phyloP scores from a whole-genome alignment of 345 rosid species.

The Pistacia integerrima region DNA sequence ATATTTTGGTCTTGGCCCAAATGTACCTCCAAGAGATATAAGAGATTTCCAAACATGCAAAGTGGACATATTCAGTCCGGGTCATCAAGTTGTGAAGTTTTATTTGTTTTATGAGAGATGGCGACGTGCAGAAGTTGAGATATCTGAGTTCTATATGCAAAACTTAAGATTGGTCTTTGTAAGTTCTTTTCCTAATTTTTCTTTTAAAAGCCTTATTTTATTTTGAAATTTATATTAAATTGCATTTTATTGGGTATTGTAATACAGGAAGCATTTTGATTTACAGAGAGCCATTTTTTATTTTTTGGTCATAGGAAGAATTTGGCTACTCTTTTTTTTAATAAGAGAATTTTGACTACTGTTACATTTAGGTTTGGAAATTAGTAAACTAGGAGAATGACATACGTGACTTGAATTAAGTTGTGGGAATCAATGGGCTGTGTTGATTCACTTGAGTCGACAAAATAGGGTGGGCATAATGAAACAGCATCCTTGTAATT shows the following conservation, averaged over 20 bases:
- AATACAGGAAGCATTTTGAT: not conserved
- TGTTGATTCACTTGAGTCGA: not conserved
- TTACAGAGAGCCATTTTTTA: not conserved
- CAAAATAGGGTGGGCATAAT: not conserved
- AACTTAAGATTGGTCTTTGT: slow-evolving; percentile 35
- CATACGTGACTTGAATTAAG: not conserved
- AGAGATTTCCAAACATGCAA: slow-evolving; percentile 35
- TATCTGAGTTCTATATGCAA: slow-evolving; percentile 38
- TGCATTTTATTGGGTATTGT: not conserved
- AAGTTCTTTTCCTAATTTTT: slow-evolving; percentile 19
- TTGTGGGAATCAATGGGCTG: not conserved
- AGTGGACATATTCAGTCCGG: slow-evolving; percentile 36
- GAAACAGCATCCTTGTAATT: not conserved
- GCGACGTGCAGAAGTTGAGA: slow-evolving; percentile 63
- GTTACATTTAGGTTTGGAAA: too few relatives aligned
- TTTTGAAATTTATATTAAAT: not conserved
- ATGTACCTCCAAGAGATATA: slow-evolving; percentile 67
- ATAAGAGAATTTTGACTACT: too few relatives aligned
- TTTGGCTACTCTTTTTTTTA: too few relatives aligned
- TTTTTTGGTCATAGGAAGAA: not conserved
- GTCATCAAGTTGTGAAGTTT: slow-evolving; percentile 61
- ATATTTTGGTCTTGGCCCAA: slow-evolving; percentile 64
- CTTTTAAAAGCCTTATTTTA: not conserved
- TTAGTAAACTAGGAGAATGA: not conserved
- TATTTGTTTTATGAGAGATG: slow-evolving; percentile 69